These are phyloP conservation scores for Sporothrix protearum DNA, from an alignment of 2,329 filamentous ascomycete genomes.

Conservation along the genomic window DNA sequence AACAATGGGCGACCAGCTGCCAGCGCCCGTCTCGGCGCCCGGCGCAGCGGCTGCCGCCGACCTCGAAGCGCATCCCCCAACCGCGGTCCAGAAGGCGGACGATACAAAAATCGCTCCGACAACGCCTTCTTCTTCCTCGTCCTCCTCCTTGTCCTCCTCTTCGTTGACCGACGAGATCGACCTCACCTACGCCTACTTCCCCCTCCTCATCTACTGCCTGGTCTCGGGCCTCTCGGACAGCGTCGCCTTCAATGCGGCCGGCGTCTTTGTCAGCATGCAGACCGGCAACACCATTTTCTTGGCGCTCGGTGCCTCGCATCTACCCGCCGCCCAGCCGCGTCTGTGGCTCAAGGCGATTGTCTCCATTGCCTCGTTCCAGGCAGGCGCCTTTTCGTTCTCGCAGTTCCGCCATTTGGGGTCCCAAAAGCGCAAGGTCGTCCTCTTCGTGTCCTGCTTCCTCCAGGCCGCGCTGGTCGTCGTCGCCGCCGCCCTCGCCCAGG, in stretches of 20 bases:
- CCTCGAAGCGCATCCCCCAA: not conserved
- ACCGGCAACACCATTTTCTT: constrained; percentile 80
- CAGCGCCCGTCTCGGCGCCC: not conserved
- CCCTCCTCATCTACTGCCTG: constrained; percentile 69
- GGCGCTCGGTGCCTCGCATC: constrained; percentile 56
- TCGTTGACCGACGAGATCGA: constrained; percentile 24
- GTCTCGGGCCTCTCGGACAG: constrained; percentile 76
- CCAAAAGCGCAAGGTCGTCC: constrained; percentile 57
- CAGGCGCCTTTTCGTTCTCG: constrained; percentile 69
- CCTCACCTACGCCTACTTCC: constrained; percentile 52
- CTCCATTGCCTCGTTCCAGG: constrained; percentile 66
- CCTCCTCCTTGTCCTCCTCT: not conserved
- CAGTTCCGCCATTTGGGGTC: constrained; percentile 56
- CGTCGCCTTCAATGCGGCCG: constrained; percentile 71
- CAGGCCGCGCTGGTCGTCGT: constrained; percentile 50
- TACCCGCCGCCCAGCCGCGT: constrained; percentile 53
- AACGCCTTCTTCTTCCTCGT: not conserved
- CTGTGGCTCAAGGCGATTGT: constrained; percentile 70
- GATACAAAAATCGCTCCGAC: not conserved
- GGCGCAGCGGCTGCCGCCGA: not conserved
- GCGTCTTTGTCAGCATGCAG: constrained; percentile 80
- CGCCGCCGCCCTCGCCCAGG: constrained; percentile 53
- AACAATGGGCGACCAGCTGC: constrained; percentile 1
- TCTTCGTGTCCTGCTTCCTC: constrained; percentile 56
- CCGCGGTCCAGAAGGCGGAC: not conserved